Percentiles rank a stretch among this genome's conserved stretches.
Evolutionary conservation across 495 filamentous ascomycete species (phyloP).

Genomic region (Delitschia confertaspora): DNA sequence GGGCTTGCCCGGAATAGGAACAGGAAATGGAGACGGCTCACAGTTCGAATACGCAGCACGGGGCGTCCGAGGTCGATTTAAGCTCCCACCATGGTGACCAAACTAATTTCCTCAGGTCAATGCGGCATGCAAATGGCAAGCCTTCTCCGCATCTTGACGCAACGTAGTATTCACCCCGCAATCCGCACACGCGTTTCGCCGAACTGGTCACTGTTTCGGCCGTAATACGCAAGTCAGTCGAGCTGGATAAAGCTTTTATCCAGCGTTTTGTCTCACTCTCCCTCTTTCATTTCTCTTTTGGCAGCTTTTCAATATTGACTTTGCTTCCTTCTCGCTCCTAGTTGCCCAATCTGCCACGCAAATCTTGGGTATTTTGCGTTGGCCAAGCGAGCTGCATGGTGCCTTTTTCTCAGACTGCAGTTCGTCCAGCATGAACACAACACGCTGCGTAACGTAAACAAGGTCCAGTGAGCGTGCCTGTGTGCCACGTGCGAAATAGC

Average conservation of each 20-base stretch:
- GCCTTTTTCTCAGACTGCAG: constrained; percentile 6
- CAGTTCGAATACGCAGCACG: constrained; percentile 9
- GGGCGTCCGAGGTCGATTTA: constrained; percentile 24
- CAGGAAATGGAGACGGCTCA: not conserved
- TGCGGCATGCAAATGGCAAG: constrained; percentile 9
- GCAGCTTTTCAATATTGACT: not conserved
- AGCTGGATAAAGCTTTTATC: constrained; percentile 13
- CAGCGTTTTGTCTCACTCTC: constrained; percentile 2
- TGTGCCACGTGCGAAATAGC: too few relatives aligned
- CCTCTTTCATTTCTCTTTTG: constrained; percentile 13
- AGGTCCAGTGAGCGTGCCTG: too few relatives aligned
- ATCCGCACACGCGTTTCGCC: too few relatives aligned
- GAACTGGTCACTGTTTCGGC: too few relatives aligned
- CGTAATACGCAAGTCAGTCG: too few relatives aligned
- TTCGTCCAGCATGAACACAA: too few relatives aligned
- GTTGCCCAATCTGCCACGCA: constrained; percentile 10
- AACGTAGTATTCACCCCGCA: constrained; percentile 24
- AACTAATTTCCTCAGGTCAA: constrained; percentile 10
- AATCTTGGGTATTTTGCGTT: constrained; percentile 25
- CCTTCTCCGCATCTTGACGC: constrained; percentile 21
- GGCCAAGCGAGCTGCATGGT: constrained; percentile 13
- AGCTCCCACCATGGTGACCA: constrained; percentile 24
- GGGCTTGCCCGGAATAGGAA: constrained; percentile 18
- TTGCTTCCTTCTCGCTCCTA: too few relatives aligned
- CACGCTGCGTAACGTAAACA: too few relatives aligned